These are phyloP conservation scores for Cyberlindnera suaveolens DNA, from an alignment of 805 yeast genomes.

Conservation along the genomic window DNA sequence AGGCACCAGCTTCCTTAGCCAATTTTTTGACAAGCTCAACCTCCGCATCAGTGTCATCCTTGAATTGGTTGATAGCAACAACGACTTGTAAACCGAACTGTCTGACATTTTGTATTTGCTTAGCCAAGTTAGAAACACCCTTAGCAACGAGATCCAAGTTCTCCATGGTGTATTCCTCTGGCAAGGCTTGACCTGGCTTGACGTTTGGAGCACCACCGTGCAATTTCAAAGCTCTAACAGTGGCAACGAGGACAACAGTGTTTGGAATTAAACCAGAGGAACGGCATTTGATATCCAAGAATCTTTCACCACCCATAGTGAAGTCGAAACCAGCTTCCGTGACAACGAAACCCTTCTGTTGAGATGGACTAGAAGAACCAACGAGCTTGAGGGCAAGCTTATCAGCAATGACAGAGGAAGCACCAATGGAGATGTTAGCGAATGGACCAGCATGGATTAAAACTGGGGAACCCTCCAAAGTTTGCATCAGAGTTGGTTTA, in stretches of 20 bases:
- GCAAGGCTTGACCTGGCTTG: conserved; percentile 76
- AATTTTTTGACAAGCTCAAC: conserved; percentile 61
- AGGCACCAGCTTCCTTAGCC: conserved; percentile 72
- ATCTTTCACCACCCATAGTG: conserved; percentile 90
- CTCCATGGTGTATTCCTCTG: conserved; percentile 66
- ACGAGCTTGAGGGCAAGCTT: conserved; percentile 75
- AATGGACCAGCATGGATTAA: conserved; percentile 87
- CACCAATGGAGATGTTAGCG: conserved; percentile 84
- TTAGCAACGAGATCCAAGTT: conserved; percentile 59
- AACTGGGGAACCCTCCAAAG: conserved; percentile 84
- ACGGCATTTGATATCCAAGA: conserved; percentile 75
- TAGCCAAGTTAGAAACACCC: conserved; percentile 72
- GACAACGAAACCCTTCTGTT: conserved; percentile 66
- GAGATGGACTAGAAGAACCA: conserved; percentile 52
- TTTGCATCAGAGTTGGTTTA: conserved; percentile 83
- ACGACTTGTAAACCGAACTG: conserved; percentile 73
- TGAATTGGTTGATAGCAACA: conserved; percentile 77
- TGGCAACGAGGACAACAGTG: conserved; percentile 75
- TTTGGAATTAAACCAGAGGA: conserved; percentile 77
- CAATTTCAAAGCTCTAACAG: conserved; percentile 76
- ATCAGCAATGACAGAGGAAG: conserved; percentile 78
- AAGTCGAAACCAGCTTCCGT: conserved; percentile 89
- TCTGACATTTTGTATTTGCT: conserved; percentile 69
- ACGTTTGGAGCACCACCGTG: conserved; percentile 91
- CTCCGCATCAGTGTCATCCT: conserved; percentile 64